Evolutionary conservation across 2,329 filamentous ascomycete species (phyloP).

Genomic region (Nakataea oryzae): DNA sequence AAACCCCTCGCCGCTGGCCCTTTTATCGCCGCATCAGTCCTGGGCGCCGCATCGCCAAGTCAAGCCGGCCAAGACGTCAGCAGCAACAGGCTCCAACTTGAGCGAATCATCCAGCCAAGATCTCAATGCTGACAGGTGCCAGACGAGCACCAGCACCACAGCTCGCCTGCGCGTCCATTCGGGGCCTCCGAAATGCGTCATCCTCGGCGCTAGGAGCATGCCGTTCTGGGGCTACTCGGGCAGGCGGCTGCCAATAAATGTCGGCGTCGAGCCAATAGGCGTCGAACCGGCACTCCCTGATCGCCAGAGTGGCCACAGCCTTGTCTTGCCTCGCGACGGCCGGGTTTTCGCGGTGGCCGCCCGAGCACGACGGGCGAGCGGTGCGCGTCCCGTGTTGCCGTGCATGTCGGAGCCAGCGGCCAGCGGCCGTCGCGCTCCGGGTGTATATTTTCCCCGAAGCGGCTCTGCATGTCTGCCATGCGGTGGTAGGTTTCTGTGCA

Average conservation of each 20-base stretch:
- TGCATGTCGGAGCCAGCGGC: conserved; percentile 45
- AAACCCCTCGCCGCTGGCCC: no score
- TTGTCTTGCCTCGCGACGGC: conserved; percentile 9
- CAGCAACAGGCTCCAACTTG: no score
- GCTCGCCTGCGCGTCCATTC: no score
- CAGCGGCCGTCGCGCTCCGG: conserved; percentile 15
- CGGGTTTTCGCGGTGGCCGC: conserved; percentile 27
- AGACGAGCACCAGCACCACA: no score
- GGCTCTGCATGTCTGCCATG: conserved; percentile 35
- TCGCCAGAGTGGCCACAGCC: conserved; percentile 18
- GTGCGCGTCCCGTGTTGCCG: conserved; percentile 32
- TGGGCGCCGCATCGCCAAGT: no score
- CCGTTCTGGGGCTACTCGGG: background rate
- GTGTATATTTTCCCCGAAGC: conserved; percentile 11
- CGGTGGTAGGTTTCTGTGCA: conserved; percentile 9
- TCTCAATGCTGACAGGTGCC: no score
- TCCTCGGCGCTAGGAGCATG: no score
- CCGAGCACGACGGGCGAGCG: conserved; percentile 33
- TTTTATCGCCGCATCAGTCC: no score
- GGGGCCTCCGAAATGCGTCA: background rate
- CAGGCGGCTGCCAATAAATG: background rate
- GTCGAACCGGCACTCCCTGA: conserved; percentile 18
- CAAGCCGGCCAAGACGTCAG: no score
- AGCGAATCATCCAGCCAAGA: no score
- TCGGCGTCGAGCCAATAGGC: conserved; percentile 29